Evolutionary conservation across 306 rosid species (phyloP), one percentile per base, ranked within the genome.

Genomic region (Prunus mongolica): DNA sequence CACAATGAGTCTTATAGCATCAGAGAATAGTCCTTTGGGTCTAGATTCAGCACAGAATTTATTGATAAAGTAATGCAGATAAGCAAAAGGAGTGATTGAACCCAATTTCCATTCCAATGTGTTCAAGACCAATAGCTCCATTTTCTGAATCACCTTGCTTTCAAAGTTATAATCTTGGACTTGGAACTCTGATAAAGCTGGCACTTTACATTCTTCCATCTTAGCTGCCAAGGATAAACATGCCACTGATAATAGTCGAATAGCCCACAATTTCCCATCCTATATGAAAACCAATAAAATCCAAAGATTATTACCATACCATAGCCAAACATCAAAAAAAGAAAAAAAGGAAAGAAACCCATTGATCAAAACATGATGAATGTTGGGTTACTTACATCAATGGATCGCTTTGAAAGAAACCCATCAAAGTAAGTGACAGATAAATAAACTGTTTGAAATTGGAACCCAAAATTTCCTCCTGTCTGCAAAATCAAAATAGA

Each of bases 181-280:
- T 30, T 80, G 88, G 62, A 82, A 91, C 58, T 87, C 88, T 6
- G 90, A 90, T 52, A 92, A 61, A 54, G 79, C 41, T 0, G 93
- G 96, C 71, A 82, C 89, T 8, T 52, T 78, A 52, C 75, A 80
- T 79, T 95, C 97, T 86, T 92, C 98, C 96, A 95, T 92, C 85
- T 95, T 95, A 27, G 97, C 98, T 38, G 97, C 98, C 66, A 95
- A 70, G 10, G 97, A 87, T 81, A 95, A 82, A 69, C 96, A 92
- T 41, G 90, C 97, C 69, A 90, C 87, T 18, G 96, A 87, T 79
- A 90, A 56, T 46, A 95, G 76, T 74, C 86, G 79, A 78, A 92
- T 69, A 68, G 91, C 90, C 98, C 98, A 95, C 14, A 89, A 66
- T 82, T 88, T 84, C 13, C 84, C 87, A 83, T 81, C 96, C 98